Evolutionary conservation across 257 asterid species (phyloP).

Genomic region (Plantago elongata): DNA sequence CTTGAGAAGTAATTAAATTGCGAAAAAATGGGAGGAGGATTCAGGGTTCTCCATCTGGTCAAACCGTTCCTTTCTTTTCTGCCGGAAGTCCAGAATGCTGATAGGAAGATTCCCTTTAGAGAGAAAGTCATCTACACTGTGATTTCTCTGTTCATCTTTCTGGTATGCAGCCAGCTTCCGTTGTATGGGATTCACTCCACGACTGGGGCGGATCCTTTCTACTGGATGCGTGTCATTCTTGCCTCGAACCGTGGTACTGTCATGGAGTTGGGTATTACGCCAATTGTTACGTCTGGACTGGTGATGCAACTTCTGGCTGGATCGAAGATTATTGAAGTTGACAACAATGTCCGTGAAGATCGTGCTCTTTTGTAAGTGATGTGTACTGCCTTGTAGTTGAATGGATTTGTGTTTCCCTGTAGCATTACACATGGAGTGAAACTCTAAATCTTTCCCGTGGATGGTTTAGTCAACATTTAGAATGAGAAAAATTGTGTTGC

Average conservation of each 20-base stretch:
- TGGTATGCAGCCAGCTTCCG: slow-evolving; percentile 74
- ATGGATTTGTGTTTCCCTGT: background rate
- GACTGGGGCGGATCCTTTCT: slow-evolving; percentile 71
- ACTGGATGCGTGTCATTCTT: slow-evolving; percentile 73
- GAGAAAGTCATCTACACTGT: slow-evolving; percentile 63
- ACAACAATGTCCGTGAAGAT: slow-evolving; percentile 70
- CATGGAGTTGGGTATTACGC: slow-evolving; percentile 75
- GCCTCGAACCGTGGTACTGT: slow-evolving; percentile 73
- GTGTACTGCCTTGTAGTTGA: background rate
- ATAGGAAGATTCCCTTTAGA: slow-evolving; percentile 58
- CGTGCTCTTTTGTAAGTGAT: slow-evolving; percentile 63
- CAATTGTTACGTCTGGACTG: slow-evolving; percentile 64
- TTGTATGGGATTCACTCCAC: slow-evolving; percentile 68
- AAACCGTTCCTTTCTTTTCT: slow-evolving; percentile 59
- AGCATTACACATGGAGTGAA: too few relatives aligned
- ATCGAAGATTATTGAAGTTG: slow-evolving; percentile 63
- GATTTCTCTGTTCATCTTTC: slow-evolving; percentile 51
- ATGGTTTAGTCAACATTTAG: background rate
- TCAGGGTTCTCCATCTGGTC: slow-evolving; percentile 69
- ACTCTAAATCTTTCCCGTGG: too few relatives aligned
- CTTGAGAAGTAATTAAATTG: slow-evolving; percentile 11
- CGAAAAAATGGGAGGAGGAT: slow-evolving; percentile 61
- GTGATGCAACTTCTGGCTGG: slow-evolving; percentile 73
- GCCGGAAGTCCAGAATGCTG: slow-evolving; percentile 70
- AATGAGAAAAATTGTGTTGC: background rate